Percentiles rank a stretch among this genome's conserved stretches.
phyloP scores from a whole-genome alignment of 1,284 basidiomycete species.

The Leccinum solheimii region DNA sequence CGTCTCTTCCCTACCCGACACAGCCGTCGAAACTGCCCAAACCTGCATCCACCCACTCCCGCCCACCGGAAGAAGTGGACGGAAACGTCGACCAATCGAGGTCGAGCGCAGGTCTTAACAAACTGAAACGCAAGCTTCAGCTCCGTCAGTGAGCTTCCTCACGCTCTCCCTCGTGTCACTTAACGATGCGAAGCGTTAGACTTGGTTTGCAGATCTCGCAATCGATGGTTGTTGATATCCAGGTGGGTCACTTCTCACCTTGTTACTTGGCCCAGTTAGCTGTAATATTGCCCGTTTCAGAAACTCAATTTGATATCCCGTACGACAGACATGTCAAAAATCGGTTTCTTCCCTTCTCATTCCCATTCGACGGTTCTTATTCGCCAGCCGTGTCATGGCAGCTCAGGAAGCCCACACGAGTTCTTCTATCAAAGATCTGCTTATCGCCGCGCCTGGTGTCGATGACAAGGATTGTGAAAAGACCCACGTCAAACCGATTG shows the following conservation, averaged over 20 bases:
- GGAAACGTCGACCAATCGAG: conserved; percentile 57
- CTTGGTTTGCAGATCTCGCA: conserved; percentile 14
- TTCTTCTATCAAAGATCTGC: conserved; percentile 93
- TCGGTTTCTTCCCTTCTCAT: conserved; percentile 57
- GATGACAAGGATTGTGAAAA: conserved; percentile 92
- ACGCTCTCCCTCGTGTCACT: too few relatives aligned
- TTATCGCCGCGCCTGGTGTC: conserved; percentile 93
- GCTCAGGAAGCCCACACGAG: conserved; percentile 98
- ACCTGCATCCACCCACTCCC: conserved; percentile 50
- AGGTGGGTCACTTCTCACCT: conserved; percentile 42
- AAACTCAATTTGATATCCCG: conserved; percentile 79
- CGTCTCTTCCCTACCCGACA: conserved; percentile 74
- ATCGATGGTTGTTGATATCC: conserved; percentile 72
- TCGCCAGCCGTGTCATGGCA: conserved; percentile 96
- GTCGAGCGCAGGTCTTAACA: conserved; percentile 41
- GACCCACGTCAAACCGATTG: conserved; percentile 92
- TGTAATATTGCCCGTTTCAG: conserved; percentile 37
- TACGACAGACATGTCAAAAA: conserved; percentile 62
- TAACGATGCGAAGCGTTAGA: too few relatives aligned
- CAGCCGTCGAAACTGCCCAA: conserved; percentile 84
- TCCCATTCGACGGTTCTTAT: conserved; percentile 94
- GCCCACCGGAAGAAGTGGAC: conserved; percentile 71
- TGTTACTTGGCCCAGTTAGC: background rate
- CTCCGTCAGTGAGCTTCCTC: too few relatives aligned
- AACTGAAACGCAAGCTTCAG: conserved; percentile 48